Evolutionary conservation across 1,284 basidiomycete genomes (phyloP), one percentile per base, ranked within the genome.

Genomic region (Pascua guehoae): DNA sequence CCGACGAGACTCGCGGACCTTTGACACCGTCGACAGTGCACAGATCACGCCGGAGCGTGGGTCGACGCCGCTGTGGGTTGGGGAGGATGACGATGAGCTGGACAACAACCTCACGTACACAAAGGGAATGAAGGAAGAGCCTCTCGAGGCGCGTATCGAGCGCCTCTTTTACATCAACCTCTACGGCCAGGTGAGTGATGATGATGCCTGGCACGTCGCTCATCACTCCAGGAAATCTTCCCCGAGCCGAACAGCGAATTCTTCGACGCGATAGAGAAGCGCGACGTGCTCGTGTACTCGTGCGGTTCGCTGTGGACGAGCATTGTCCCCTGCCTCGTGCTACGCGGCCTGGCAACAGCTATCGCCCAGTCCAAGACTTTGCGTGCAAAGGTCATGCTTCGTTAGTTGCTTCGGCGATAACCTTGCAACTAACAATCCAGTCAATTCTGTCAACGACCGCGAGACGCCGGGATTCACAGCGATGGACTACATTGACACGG

Each of bases 251-350:
- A 94, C 70, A 83, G 86, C 1, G 88, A 89, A 45, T 92, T 88
- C 69, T 71, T 96, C 32, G 76, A 83, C 7, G 83, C 84, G 41
- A 78, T 97, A 4, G 74, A 77, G 1, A 76, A 82, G n/a, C 83
- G 83, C 54, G 84, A 88, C 63, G 81, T 88, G 2, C 78, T 97
- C 38, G 85, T 97, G 5, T 96, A 95, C 74, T 92, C 90, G 2
- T 94, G 91, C 72, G 92, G 91, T 1, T 94, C 91, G 0, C 78
- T 96, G 2, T 97, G 90, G 90, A 96, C 93, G 32, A 91, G 89
- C 66, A 89, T 98, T 63, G 85, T 96, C 15, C 94, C 95, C 0
- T 96, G 93, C 72, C 82, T 98, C 15, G 87, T 89, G 0, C 78
- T 98, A 14, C 85, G 86, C 51, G 89, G 89, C 7, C 85, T 98